Conservation (phyloP, 352 stramenopile genomes). For the Phytophthora melonis region DNA sequence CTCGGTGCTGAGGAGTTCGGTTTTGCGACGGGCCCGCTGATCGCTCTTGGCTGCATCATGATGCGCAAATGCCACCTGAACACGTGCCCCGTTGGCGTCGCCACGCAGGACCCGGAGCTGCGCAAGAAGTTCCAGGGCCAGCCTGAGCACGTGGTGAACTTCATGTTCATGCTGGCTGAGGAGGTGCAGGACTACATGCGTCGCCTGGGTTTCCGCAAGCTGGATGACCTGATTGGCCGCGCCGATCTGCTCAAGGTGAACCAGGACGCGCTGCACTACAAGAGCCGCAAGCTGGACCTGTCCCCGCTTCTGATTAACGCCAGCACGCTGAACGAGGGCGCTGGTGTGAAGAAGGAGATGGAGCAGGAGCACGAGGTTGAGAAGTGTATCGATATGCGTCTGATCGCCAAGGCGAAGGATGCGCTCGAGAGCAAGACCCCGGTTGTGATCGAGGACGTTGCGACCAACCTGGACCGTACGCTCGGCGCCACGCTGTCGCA, state of each 20-base stretch:
- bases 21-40: slow-evolving; percentile 95
- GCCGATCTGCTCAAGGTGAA: slow-evolving; percentile 95
- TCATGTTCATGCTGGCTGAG: slow-evolving; percentile 97
- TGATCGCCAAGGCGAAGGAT: slow-evolving; percentile 89
- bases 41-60: slow-evolving; percentile 98
- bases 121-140: slow-evolving; percentile 96
- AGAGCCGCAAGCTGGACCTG: slow-evolving; percentile 90
- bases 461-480: slow-evolving; percentile 95
- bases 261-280: slow-evolving; percentile 74
- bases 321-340: slow-evolving; percentile 91
- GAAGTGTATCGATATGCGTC: slow-evolving; percentile 90
- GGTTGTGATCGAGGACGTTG: slow-evolving; percentile 65
- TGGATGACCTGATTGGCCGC: slow-evolving; percentile 96
- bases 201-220: slow-evolving; percentile 89
- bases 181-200: slow-evolving; percentile 90
- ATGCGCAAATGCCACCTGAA: slow-evolving; percentile 98
- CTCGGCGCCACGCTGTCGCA: slow-evolving; percentile 96
- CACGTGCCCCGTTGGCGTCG: slow-evolving; percentile 97
- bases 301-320: slow-evolving; percentile 94
- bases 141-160: slow-evolving; percentile 98
- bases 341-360: slow-evolving; percentile 82
- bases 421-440: slow-evolving; percentile 88
- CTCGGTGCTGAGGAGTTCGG: slow-evolving; percentile 97
- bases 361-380: slow-evolving; percentile 93
- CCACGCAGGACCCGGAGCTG: slow-evolving; percentile 97